Conservation (phyloP, 805 yeast genomes). For the Candida krabiensis region DNA sequence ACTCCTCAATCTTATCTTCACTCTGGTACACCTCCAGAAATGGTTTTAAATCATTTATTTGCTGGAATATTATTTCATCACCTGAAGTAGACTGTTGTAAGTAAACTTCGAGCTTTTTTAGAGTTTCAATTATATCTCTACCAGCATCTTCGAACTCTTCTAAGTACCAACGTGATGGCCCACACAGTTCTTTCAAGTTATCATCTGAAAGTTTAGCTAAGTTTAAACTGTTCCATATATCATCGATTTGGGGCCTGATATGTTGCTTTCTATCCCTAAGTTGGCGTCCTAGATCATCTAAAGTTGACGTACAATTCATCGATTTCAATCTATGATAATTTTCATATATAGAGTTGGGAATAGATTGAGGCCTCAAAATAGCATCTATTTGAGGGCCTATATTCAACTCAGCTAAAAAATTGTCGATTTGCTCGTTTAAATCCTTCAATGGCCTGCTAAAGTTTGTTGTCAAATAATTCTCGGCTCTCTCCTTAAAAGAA, state of each 20-base stretch:
- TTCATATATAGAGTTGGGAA: constrained; percentile 58
- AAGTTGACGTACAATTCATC: constrained; percentile 49
- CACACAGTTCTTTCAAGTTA: constrained; percentile 48
- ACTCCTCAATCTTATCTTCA: constrained; percentile 30
- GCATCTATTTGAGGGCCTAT: constrained; percentile 66
- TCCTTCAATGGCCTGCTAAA: constrained; percentile 47
- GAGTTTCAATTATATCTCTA: constrained; percentile 36
- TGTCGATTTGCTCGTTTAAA: constrained; percentile 44
- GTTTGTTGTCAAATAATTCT: constrained; percentile 47
- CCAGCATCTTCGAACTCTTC: constrained; percentile 46
- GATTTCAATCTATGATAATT: constrained; percentile 54
- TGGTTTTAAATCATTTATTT: constrained; percentile 49
- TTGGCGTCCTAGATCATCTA: constrained; percentile 45
- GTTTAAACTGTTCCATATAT: constrained; percentile 44
- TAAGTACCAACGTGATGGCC: constrained; percentile 56
- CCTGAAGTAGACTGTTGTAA: constrained; percentile 59
- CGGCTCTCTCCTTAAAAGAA: constrained; percentile 67
- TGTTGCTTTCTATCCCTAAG: constrained; percentile 43
- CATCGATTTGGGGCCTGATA: constrained; percentile 42
- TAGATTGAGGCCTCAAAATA: constrained; percentile 51
- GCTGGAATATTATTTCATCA: constrained; percentile 51
- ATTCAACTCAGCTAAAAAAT: constrained; percentile 46
- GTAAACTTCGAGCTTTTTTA: constrained; percentile 47
- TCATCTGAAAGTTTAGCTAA: constrained; percentile 59
- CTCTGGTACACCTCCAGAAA: constrained; percentile 39